Conservation (phyloP, 345 rosid genomes). For the Gossypium turneri region DNA sequence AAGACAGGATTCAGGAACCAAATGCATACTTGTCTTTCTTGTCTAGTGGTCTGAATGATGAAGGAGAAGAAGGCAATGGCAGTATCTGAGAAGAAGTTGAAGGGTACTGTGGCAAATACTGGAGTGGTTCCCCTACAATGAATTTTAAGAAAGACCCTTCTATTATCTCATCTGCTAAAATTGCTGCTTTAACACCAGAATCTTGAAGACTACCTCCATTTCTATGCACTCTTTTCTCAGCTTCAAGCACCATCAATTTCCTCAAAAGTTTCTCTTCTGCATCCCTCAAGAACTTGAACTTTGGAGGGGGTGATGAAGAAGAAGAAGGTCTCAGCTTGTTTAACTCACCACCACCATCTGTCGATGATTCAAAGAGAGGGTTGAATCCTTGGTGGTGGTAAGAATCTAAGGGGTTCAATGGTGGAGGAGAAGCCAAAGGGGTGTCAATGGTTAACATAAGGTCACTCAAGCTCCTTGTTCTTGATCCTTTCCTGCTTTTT, state of each 20-base stretch:
- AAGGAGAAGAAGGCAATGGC: conserved; percentile 57
- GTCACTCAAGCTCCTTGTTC: conserved; percentile 77
- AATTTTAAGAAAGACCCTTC: conserved; percentile 63
- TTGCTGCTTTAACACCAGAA: conserved; percentile 24
- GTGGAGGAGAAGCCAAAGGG: conserved; percentile 70
- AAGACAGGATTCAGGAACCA: conserved; percentile 14
- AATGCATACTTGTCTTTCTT: conserved; percentile 27
- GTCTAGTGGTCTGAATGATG: conserved; percentile 48
- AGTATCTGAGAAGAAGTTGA: conserved; percentile 60
- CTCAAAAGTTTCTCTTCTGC: conserved; percentile 79
- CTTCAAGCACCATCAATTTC: conserved; percentile 59
- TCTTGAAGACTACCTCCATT: conserved; percentile 25
- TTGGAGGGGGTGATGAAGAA: conserved; percentile 83
- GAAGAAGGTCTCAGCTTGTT: conserved; percentile 47
- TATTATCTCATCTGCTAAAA: not conserved
- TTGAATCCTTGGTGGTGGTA: conserved; percentile 62
- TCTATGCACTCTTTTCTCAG: conserved; percentile 32
- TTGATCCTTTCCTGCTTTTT: conserved; percentile 54
- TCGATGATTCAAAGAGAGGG: conserved; percentile 76
- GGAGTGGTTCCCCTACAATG: conserved; percentile 36
- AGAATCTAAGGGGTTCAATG: conserved; percentile 35
- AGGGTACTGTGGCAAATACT: conserved; percentile 34
- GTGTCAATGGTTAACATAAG: conserved; percentile 41
- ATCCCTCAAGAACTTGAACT: conserved; percentile 88
- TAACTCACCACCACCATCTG: conserved; percentile 48